Conservation (phyloP, 2,329 filamentous ascomycete genomes). For the Exophiala calicioides region DNA sequence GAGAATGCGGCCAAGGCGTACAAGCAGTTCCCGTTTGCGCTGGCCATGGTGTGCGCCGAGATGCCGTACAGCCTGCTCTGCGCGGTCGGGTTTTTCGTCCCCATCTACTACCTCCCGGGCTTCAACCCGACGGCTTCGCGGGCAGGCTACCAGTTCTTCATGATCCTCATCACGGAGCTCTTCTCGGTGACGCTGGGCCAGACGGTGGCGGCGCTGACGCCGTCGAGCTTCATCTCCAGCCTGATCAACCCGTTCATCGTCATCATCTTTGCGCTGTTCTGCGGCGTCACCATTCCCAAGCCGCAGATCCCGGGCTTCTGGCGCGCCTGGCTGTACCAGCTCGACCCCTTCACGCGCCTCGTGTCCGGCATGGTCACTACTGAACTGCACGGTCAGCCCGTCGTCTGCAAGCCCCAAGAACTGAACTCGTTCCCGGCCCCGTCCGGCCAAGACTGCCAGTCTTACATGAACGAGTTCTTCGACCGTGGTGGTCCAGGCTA, state of each 20-base stretch:
- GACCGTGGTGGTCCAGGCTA: constrained; percentile 69
- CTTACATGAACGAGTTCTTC: constrained; percentile 76
- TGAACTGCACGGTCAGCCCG: constrained; percentile 66
- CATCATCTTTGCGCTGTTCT: constrained; percentile 82
- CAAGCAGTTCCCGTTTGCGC: constrained; percentile 73
- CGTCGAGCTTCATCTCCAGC: constrained; percentile 74
- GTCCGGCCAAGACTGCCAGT: constrained; percentile 65
- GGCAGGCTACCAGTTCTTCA: constrained; percentile 84
- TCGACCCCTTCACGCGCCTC: constrained; percentile 80
- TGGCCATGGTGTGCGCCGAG: constrained; percentile 78
- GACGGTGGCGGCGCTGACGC: constrained; percentile 73
- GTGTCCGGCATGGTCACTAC: constrained; percentile 79
- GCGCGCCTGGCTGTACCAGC: constrained; percentile 77
- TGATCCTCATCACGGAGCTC: constrained; percentile 78
- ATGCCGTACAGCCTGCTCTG: constrained; percentile 82
- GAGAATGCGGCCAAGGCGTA: constrained; percentile 87
- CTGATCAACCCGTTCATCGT: constrained; percentile 81
- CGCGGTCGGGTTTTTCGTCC: constrained; percentile 77
- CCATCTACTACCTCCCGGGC: constrained; percentile 81
- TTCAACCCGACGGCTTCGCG: constrained; percentile 64
- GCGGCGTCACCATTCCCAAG: constrained; percentile 78
- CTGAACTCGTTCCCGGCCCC: constrained; percentile 70
- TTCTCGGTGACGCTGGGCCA: constrained; percentile 82
- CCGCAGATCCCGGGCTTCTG: constrained; percentile 77
- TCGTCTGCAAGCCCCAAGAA: constrained; percentile 63